Evolutionary conservation across 371 early-diverging fungal species (phyloP).

Genomic region (Globomyces sp.): DNA sequence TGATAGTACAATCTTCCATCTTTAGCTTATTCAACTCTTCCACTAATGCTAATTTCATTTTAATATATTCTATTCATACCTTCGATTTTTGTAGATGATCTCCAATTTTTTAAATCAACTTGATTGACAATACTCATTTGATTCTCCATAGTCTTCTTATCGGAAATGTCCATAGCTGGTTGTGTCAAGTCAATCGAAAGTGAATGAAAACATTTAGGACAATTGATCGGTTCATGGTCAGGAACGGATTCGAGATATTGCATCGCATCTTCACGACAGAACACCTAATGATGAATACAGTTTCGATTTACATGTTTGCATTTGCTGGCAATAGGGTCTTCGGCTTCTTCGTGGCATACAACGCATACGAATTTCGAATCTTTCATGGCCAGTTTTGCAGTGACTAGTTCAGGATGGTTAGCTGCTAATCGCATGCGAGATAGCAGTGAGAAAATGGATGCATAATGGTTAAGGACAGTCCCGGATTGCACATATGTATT

Average conservation of each 20-base stretch:
- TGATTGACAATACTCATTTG: slow-evolving; percentile 86
- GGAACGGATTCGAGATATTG: slow-evolving; percentile 54
- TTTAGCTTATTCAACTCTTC: slow-evolving; percentile 83
- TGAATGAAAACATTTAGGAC: slow-evolving; percentile 81
- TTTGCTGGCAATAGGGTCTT: slow-evolving; percentile 84
- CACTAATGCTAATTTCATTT: slow-evolving; percentile 61
- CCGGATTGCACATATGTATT: slow-evolving; percentile 4
- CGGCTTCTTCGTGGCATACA: slow-evolving; percentile 86
- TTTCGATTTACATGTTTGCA: slow-evolving; percentile 71
- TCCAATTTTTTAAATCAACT: slow-evolving; percentile 84
- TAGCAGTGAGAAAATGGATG: slow-evolving; percentile 71
- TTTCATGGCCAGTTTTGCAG: slow-evolving; percentile 27
- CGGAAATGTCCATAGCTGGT: slow-evolving; percentile 30
- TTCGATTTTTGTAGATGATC: slow-evolving; percentile 49
- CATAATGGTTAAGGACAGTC: slow-evolving; percentile 92
- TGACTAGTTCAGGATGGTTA: slow-evolving; percentile 78
- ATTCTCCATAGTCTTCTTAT: slow-evolving; percentile 28
- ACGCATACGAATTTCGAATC: slow-evolving; percentile 70
- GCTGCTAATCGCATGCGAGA: slow-evolving; percentile 62
- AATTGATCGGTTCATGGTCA: slow-evolving; percentile 53
- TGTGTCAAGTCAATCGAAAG: slow-evolving; percentile 83
- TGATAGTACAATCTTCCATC: slow-evolving; percentile 74
- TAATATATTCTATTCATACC: too few species aligned
- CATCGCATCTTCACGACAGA: slow-evolving; percentile 45
- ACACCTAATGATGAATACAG: slow-evolving; percentile 4